phyloP scores from a whole-genome alignment of 2,329 filamentous ascomycete genomes.

The Dothiorella sarmentorum region DNA sequence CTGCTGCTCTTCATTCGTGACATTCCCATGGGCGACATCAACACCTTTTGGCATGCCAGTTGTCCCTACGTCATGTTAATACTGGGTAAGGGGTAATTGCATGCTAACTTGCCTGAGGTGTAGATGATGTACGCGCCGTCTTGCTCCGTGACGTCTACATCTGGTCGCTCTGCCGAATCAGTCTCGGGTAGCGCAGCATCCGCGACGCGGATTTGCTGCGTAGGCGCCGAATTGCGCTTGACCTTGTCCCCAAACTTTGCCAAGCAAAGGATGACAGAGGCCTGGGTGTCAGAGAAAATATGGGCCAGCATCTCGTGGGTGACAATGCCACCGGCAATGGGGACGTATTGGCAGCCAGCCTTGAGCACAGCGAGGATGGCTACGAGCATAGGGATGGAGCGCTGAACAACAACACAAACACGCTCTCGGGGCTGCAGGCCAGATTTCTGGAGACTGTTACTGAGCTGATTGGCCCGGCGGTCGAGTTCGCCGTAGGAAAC shows the following conservation, averaged over 20 bases:
- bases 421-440: background rate
- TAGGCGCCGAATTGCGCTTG: constrained; percentile 19
- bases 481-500: constrained; percentile 1
- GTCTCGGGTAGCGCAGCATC: constrained; percentile 19
- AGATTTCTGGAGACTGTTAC: background rate
- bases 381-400: constrained; percentile 34
- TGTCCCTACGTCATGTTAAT: constrained; percentile 34
- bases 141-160: constrained; percentile 20
- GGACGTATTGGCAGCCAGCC: constrained; percentile 24
- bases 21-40: constrained; percentile 54
- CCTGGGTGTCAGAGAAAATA: constrained; percentile 48
- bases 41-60: constrained; percentile 59
- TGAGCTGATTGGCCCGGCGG: background rate
- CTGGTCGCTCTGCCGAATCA: constrained; percentile 23
- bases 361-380: constrained; percentile 37
- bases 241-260: constrained; percentile 31
- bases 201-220: background rate
- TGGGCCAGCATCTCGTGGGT: constrained; percentile 35
- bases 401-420: constrained; percentile 37
- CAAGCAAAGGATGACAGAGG: constrained; percentile 49
- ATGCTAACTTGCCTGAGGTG: constrained; percentile 43
- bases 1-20: constrained; percentile 47
- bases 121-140: constrained; percentile 45
- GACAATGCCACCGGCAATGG: background rate
- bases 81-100: constrained; percentile 11